phyloP scores from a whole-genome alignment of 140 eudicot species.

The Anethum foeniculum region DNA sequence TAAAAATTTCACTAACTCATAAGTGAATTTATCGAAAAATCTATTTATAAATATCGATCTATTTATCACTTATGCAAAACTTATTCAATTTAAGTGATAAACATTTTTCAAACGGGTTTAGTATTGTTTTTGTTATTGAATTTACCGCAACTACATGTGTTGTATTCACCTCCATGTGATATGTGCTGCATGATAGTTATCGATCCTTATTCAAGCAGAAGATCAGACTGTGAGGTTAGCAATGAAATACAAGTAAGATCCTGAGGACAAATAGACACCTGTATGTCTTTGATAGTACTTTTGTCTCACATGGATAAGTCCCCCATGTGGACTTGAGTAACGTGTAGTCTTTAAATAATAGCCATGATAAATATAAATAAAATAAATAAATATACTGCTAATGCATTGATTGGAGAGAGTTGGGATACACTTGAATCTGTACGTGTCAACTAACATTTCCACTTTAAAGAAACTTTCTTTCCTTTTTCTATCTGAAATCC shows the following conservation, averaged over 20 bases:
- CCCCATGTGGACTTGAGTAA: constrained; percentile 18
- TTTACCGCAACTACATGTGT: background rate
- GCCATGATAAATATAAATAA: background rate
- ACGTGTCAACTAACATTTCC: constrained; percentile 33
- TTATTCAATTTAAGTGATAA: no score
- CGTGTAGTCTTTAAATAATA: constrained; percentile 7
- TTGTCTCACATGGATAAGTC: constrained; percentile 19
- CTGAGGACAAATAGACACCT: constrained; percentile 28
- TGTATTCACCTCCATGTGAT: background rate
- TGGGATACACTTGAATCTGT: constrained; percentile 26
- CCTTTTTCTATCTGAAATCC: constrained; percentile 7
- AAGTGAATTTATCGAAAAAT: no score
- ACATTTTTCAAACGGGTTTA: no score
- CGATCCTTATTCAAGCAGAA: background rate
- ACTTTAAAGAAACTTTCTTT: constrained; percentile 12
- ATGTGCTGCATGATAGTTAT: background rate
- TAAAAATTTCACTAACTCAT: no score
- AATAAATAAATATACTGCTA: background rate
- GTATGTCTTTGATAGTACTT: constrained; percentile 13
- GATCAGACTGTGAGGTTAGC: background rate
- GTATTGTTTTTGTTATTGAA: no score
- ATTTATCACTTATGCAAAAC: no score
- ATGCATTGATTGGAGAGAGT: constrained; percentile 31
- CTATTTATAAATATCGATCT: no score
- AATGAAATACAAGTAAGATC: background rate